Evolutionary conservation across 371 early-diverging fungal genomes (phyloP).

Genomic region (Blakeslea trispora): DNA sequence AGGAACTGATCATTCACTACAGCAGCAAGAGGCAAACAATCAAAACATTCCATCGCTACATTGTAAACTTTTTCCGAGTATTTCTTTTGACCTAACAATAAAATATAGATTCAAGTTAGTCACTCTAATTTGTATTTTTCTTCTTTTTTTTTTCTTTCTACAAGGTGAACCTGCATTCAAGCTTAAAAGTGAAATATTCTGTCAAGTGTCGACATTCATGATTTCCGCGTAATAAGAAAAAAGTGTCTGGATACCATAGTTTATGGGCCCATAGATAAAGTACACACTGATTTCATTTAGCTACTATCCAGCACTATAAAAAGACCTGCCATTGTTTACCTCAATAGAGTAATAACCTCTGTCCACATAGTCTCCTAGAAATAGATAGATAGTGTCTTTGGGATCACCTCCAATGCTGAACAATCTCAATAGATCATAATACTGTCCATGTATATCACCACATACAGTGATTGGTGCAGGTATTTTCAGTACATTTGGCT

Average conservation of each 20-base stretch:
- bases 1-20: constrained; percentile 97
- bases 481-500: constrained; percentile 82
- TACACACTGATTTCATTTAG: constrained; percentile 70
- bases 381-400: constrained; percentile 81
- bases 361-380: constrained; percentile 98
- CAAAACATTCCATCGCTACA: constrained; percentile 89
- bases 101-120: neutral
- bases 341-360: constrained; percentile 92
- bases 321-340: constrained; percentile 33
- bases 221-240: constrained; percentile 96
- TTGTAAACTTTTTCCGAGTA: constrained; percentile 94
- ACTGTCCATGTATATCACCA: constrained; percentile 99
- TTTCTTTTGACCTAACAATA: constrained; percentile 77
- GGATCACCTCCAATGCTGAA: constrained; percentile 96
- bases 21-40: constrained; percentile 93
- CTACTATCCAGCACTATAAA: too few species aligned
- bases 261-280: constrained; percentile 90
- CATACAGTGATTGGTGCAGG: constrained; percentile 93
- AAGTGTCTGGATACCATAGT: constrained; percentile 87
- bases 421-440: constrained; percentile 95
- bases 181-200: constrained; percentile 97
- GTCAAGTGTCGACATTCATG: constrained; percentile 99
- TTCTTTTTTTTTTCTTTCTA: neutral
- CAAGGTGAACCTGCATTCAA: constrained; percentile 85
- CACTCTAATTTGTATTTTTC: neutral